These are phyloP conservation scores for Ophryocystis elektroscirrha DNA, from an alignment of 169 alveolate species.

Conservation along the genomic window DNA sequence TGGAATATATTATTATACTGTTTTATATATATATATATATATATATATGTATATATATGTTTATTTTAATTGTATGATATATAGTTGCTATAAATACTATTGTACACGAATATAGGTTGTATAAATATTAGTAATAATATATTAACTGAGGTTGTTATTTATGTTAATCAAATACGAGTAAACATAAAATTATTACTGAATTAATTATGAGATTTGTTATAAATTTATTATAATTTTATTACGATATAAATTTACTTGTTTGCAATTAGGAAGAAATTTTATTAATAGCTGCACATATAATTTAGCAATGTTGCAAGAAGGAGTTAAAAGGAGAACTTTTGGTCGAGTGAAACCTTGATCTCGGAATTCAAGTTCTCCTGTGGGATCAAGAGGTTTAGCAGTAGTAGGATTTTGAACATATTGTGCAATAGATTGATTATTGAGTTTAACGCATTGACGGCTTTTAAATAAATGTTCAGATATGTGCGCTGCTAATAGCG, in stretches of 20 bases:
- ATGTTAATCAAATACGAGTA: too few relatives aligned
- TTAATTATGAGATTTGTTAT: too few relatives aligned
- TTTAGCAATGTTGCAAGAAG: slow-evolving; percentile 37
- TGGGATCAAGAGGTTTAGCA: neutral
- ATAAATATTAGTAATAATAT: too few relatives aligned
- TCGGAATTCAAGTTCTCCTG: slow-evolving; percentile 1
- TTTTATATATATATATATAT: too few relatives aligned
- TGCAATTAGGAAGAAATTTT: slow-evolving; percentile 28
- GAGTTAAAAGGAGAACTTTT: slow-evolving; percentile 38
- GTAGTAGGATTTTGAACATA: neutral
- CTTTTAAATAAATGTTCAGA: slow-evolving; percentile 6
- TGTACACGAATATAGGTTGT: too few relatives aligned
- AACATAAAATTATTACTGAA: too few relatives aligned
- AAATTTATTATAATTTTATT: too few relatives aligned
- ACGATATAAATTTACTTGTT: too few relatives aligned
- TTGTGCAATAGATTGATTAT: neutral
- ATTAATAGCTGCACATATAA: slow-evolving; percentile 28
- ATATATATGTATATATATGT: too few relatives aligned
- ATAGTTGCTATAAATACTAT: too few relatives aligned
- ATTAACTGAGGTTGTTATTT: too few relatives aligned
- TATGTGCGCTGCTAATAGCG: slow-evolving; percentile 1
- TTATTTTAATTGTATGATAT: too few relatives aligned
- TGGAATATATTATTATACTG: slow-evolving; percentile 1
- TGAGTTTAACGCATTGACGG: neutral
- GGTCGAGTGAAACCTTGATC: slow-evolving; percentile 56